phyloP scores from a whole-genome alignment of 2,329 filamentous ascomycete species.

The Colletotrichum spaethianum region DNA sequence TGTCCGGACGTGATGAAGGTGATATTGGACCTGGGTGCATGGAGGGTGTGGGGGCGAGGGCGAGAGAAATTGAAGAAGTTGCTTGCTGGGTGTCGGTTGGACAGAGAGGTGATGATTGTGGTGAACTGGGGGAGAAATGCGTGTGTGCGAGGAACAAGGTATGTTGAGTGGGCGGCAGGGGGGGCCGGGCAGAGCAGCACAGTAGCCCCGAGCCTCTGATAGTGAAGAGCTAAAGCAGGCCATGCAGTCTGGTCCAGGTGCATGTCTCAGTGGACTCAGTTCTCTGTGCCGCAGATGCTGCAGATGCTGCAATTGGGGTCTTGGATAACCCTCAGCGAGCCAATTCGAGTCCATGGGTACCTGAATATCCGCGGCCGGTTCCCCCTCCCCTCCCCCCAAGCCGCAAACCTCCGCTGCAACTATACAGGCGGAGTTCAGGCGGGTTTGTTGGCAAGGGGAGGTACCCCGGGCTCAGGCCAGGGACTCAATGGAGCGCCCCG shows the following conservation, averaged over 20 bases:
- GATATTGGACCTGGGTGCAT: constrained; percentile 31
- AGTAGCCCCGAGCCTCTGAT: not conserved
- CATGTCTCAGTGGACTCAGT: constrained; percentile 25
- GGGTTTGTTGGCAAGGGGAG: not conserved
- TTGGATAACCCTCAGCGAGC: not conserved
- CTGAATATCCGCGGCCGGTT: constrained; percentile 1
- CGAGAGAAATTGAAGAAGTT: constrained; percentile 20
- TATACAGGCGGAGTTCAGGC: constrained; percentile 8
- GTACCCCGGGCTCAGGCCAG: not conserved
- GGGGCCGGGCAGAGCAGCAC: not conserved
- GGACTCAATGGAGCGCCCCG: constrained; percentile 4
- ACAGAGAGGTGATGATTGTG: constrained; percentile 7
- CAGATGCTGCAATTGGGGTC: constrained; percentile 4
- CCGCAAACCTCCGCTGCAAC: constrained; percentile 6
- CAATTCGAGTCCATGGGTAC: constrained; percentile 20
- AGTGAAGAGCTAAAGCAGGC: constrained; percentile 15
- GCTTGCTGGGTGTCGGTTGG: constrained; percentile 31
- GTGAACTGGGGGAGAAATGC: not conserved
- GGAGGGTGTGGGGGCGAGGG: constrained; percentile 16
- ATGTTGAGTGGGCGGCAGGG: not conserved
- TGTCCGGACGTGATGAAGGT: constrained; percentile 9
- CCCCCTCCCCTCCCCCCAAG: not conserved
- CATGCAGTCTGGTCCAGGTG: constrained; percentile 1
- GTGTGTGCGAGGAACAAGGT: not conserved
- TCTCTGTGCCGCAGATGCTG: no score